Evolutionary conservation across 345 rosid species (phyloP), one percentile per base, ranked within the genome.

Genomic region (Citrus inodora): DNA sequence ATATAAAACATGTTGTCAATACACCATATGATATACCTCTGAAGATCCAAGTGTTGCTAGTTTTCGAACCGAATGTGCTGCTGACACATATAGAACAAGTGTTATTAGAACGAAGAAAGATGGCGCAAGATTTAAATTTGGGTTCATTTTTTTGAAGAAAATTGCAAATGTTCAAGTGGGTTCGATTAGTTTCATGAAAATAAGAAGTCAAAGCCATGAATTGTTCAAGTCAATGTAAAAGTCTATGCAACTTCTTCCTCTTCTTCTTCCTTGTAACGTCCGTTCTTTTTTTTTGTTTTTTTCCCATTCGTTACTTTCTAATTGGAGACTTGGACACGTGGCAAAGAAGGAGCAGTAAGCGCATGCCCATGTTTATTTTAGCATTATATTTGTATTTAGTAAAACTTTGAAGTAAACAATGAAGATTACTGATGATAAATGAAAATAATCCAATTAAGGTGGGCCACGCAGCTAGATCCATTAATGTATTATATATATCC

Each of bases 251-350:
- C 69, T 13, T 22, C 40, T 11, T 27, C 80, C 30, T n/a, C 62
- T 38, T 24, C 66, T 48, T 30, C 75, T 30, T n/a, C 80, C 25
- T 78, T 6, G 80, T 61, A 62, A 33, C 9, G 55, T 71, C 76
- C 76, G 58, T 2, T 1, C 7, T 28, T 9, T 24, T 48, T 17
- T 7, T 70, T 61, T 0, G 30, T 59, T 48, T 69, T 48, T 51
- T 38, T 32, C 9, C 28, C 17, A 16, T 7, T 59, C 9, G 70
- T 3, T 32, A 6, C 19, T 5, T 64, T 64, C 24, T 30, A 64
- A 3, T 66, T 19, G 46, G 40, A 33, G 13, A 9, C 3, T 9
- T 16, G 6, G 58, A 53, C 58, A 53, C 21, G 58, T 53, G 58
- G 58, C 22, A 53, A 53, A 22, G 7, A 17, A 53, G 51, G 51